Percentiles rank a stretch among this genome's conserved stretches.
phyloP scores from a whole-genome alignment of 768 basidiomycete genomes.

The Mycena rosella region DNA sequence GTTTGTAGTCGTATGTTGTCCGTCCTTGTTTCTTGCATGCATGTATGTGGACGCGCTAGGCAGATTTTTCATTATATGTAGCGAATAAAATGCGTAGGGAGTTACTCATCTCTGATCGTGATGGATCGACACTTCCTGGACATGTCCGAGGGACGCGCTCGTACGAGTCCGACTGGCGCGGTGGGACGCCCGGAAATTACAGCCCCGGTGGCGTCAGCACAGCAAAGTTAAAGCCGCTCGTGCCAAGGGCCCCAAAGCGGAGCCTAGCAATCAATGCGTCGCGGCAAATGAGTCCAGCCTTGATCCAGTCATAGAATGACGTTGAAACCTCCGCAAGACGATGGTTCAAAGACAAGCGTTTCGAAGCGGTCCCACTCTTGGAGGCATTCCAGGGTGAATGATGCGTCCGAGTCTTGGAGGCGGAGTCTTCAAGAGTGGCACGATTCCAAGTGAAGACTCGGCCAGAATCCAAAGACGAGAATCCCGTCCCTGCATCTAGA shows the following conservation, averaged over 20 bases:
- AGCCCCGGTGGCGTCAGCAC: slow-evolving; percentile 25
- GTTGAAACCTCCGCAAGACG: background rate
- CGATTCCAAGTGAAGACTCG: no score
- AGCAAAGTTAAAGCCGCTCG: slow-evolving; percentile 20
- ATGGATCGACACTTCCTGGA: background rate
- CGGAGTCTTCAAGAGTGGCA: no score
- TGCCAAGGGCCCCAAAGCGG: background rate
- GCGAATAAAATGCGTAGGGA: slow-evolving; percentile 12
- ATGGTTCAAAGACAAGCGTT: no score
- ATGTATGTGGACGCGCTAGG: background rate
- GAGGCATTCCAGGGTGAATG: no score
- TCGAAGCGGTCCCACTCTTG: no score
- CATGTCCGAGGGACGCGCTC: background rate
- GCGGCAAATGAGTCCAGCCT: no score
- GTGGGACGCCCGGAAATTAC: slow-evolving; percentile 10
- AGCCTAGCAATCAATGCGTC: background rate
- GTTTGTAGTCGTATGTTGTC: slow-evolving; percentile 15
- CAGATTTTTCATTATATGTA: slow-evolving; percentile 15
- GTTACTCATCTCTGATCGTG: background rate
- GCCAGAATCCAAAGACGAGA: no score
- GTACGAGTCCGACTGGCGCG: background rate
- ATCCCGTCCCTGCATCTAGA: background rate
- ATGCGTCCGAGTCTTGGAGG: no score
- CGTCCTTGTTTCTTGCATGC: slow-evolving; percentile 8
- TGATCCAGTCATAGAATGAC: background rate